phyloP scores from a whole-genome alignment of 2,329 filamentous ascomycete genomes.

The Neonectria ditissima region DNA sequence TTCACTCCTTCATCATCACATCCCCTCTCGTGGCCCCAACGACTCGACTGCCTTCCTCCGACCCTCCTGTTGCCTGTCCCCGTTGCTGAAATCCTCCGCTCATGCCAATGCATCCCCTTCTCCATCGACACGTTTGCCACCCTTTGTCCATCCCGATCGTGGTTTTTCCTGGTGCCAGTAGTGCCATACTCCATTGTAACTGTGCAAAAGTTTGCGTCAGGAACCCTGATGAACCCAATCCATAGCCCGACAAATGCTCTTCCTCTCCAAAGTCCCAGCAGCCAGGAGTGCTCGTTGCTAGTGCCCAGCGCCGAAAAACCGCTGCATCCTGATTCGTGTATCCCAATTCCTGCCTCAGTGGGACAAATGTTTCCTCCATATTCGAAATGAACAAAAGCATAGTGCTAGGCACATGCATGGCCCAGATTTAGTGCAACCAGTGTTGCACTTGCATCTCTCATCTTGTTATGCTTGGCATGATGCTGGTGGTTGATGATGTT shows the following conservation, averaged over 20 bases:
- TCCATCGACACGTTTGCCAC: not conserved
- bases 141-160: not conserved
- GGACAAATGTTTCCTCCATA: constrained; percentile 4
- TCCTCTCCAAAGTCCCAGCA: not conserved
- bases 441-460: not conserved
- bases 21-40: not conserved
- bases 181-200: not conserved
- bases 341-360: not conserved
- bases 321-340: too few species aligned
- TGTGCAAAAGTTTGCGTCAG: not conserved
- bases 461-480: not conserved
- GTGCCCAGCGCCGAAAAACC: not conserved
- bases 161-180: not conserved
- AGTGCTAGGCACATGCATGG: not conserved
- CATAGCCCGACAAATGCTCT: not conserved
- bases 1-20: constrained; percentile 39
- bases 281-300: not conserved
- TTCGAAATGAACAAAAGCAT: not conserved
- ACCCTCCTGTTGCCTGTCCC: not conserved
- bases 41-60: not conserved
- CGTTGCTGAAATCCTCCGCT: not conserved
- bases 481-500: constrained; percentile 3
- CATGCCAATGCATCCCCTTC: not conserved
- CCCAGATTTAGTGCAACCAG: not conserved
- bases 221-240: not conserved